Percentiles rank a stretch among this genome's conserved stretches.
Conservation (phyloP, 371 early-diverging fungal genomes). For the Blastocladiella emersonii region DNA sequence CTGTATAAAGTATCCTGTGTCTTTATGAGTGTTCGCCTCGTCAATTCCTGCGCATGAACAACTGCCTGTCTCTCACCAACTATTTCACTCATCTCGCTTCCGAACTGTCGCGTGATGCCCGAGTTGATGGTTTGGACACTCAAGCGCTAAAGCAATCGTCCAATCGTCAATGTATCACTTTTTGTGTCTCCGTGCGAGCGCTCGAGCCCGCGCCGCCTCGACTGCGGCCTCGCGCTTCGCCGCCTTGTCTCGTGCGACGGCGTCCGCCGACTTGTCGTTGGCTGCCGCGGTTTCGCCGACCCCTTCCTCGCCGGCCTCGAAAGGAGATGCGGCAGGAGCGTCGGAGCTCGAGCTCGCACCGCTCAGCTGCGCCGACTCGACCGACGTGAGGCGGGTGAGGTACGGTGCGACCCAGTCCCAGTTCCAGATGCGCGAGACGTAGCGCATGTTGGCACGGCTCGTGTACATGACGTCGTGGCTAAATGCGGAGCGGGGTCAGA, state of each 20-base stretch:
- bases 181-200: neutral
- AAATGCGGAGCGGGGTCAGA: slow-evolving; percentile 1
- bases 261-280: too few relatives aligned
- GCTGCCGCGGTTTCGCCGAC: too few relatives aligned
- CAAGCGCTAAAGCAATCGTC: too few relatives aligned
- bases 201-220: neutral
- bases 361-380: neutral
- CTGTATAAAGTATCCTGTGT: too few relatives aligned
- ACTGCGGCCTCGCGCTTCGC: neutral
- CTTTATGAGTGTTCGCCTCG: too few relatives aligned
- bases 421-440: slow-evolving; percentile 31
- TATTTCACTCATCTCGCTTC: too few relatives aligned
- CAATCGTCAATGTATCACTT: too few relatives aligned
- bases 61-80: too few relatives aligned
- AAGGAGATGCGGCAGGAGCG: neutral
- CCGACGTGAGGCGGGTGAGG: slow-evolving; percentile 12
- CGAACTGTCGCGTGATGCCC: too few relatives aligned
- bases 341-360: neutral
- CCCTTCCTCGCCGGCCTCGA: too few relatives aligned
- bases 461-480: slow-evolving; percentile 45
- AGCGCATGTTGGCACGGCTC: slow-evolving; percentile 47
- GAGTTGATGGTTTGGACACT: too few relatives aligned
- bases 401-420: slow-evolving; percentile 20
- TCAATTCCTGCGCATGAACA: too few relatives aligned
- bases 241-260: neutral